phyloP scores from a whole-genome alignment of 2,329 filamentous ascomycete species.

The Sphaerulina populicola region DNA sequence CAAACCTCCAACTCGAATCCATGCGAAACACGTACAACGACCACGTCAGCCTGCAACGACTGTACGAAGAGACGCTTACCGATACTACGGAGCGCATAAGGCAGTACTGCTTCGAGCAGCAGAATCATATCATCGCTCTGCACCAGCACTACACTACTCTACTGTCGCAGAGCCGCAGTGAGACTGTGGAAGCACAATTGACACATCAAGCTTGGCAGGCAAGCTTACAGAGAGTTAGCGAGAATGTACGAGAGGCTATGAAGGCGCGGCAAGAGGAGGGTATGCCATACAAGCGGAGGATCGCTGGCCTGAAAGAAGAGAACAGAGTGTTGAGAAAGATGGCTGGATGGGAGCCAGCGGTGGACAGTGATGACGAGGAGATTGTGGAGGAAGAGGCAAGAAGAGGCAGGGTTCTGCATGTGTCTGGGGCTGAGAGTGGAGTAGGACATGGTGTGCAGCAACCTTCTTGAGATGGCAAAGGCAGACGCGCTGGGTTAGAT shows the following conservation, averaged over 20 bases:
- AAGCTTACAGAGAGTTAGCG: conserved; percentile 37
- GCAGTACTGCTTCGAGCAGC: conserved; percentile 35
- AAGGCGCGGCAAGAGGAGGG: conserved; percentile 34
- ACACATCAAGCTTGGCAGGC: conserved; percentile 45
- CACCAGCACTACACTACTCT: conserved; percentile 44
- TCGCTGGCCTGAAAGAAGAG: conserved; percentile 41
- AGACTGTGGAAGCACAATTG: conserved; percentile 40
- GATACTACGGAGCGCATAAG: conserved; percentile 29
- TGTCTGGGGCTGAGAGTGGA: conserved; percentile 5
- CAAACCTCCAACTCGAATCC: conserved; percentile 24
- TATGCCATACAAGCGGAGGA: conserved; percentile 33
- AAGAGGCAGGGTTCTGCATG: conserved; percentile 5
- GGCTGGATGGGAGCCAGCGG: conserved; percentile 40
- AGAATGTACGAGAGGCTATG: conserved; percentile 36
- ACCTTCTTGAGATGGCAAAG: not conserved
- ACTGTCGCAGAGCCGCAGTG: conserved; percentile 38
- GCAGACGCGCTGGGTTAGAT: not conserved
- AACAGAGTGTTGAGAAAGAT: conserved; percentile 40
- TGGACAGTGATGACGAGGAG: conserved; percentile 36
- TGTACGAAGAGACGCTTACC: conserved; percentile 37
- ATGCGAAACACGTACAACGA: conserved; percentile 25
- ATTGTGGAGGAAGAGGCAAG: conserved; percentile 14
- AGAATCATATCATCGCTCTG: conserved; percentile 37
- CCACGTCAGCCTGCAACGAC: conserved; percentile 24
- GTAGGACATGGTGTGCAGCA: conserved; percentile 3